Evolutionary conservation across 768 basidiomycete species (phyloP).

Genomic region (Agrocybe pediades): DNA sequence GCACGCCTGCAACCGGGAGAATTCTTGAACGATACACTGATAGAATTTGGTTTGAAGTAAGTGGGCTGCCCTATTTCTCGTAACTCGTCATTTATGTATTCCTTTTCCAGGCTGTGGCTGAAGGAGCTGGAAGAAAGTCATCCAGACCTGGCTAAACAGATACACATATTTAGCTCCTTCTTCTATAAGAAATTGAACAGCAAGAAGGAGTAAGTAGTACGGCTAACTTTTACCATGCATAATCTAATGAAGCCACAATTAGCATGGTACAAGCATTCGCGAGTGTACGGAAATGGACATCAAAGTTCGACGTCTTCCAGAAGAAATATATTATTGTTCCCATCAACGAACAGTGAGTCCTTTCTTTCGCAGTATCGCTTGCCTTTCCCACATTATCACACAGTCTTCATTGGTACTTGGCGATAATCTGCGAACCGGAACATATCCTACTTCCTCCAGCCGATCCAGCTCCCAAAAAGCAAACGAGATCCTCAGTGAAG

Average conservation of each 20-base stretch:
- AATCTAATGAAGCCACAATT: background rate
- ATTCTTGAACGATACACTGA: slow-evolving; percentile 94
- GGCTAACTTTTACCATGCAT: slow-evolving; percentile 44
- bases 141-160: slow-evolving; percentile 66
- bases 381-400: background rate
- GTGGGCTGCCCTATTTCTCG: slow-evolving; percentile 26
- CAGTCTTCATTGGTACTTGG: slow-evolving; percentile 97
- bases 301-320: slow-evolving; percentile 81
- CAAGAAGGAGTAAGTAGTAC: slow-evolving; percentile 44
- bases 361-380: background rate
- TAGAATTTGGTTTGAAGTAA: slow-evolving; percentile 94
- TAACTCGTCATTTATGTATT: slow-evolving; percentile 1
- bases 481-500: slow-evolving; percentile 19
- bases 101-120: slow-evolving; percentile 63
- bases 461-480: slow-evolving; percentile 17
- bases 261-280: slow-evolving; percentile 60
- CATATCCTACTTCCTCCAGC: slow-evolving; percentile 43
- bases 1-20: slow-evolving; percentile 75
- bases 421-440: slow-evolving; percentile 86
- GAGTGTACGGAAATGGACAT: slow-evolving; percentile 93
- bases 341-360: slow-evolving; percentile 89
- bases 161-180: slow-evolving; percentile 95
- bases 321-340: slow-evolving; percentile 95
- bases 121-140: slow-evolving; percentile 52
- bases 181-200: slow-evolving; percentile 92